Base-by-base conservation (phyloP, 441 rosid genomes). In the Euphorbia celastroides region DNA sequence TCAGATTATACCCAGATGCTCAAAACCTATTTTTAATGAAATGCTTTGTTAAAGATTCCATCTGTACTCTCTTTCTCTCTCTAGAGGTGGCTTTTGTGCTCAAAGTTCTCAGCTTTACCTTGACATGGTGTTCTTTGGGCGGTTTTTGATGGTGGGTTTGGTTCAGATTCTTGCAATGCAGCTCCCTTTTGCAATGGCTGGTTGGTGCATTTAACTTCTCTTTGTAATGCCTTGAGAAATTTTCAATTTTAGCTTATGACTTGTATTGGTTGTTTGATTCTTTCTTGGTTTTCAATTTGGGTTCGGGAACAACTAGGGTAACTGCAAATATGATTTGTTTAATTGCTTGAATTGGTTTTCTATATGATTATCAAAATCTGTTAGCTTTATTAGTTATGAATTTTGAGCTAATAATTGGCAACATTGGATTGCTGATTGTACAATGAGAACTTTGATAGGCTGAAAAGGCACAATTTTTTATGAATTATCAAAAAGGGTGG, bases 111-210 rank as follows among this genome's bases (percentile, higher is more conserved):
- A 55, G 68, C 65, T 74, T 75, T 63, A n/a, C n/a, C 51, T 52
- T 66, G 70, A 71, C 34, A 90, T 90, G 94, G 86, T 62, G 80
- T 67, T 72, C 67, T 68, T 54, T 55, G 60, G 78, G 61, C 66
- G 57, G 70, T 68, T 67, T 60, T 67, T 81, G 61, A 65, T 84
- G 72, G 48, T 86, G 77, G 81, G 85, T 77, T 72, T 83, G 41
- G 66, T 79, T 68, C 77, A 81, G 25, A 83, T 84, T 70, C 75
- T 81, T 66, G 73, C 73, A 60, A 71, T 75, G 70, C 88, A 79
- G 81, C 80, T 84, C 55, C 86, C 86, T 56, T 65, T 76, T 28
- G 48, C 70, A 64, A 46, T 80, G 79, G 90, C 86, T 74, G 94
- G 93, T 88, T 79, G 44, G 79, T 67, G 38, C 30, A 22, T 48